Conservation (phyloP, 345 rosid species). For the Draba incana region DNA sequence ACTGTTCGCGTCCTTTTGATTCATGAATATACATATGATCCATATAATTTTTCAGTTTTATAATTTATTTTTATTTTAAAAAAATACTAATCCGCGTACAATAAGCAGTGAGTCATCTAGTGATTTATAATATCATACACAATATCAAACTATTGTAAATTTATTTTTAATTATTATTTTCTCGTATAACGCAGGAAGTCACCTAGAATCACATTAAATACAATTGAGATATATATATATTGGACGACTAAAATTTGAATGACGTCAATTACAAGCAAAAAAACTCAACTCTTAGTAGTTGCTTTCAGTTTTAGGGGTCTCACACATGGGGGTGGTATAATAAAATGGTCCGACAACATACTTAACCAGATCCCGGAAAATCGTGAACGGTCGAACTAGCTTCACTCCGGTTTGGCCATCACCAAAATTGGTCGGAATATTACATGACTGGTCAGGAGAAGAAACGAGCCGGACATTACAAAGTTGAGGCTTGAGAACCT, state of each 20-base stretch:
- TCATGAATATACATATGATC: too few relatives aligned
- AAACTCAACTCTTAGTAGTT: conserved; percentile 35
- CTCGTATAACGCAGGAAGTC: too few relatives aligned
- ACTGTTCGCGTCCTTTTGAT: too few relatives aligned
- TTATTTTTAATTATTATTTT: too few relatives aligned
- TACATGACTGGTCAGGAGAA: conserved; percentile 62
- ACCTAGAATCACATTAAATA: background rate
- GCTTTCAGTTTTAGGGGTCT: conserved; percentile 46
- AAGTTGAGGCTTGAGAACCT: conserved; percentile 44
- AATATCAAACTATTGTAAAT: too few relatives aligned
- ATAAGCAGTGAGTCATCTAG: too few relatives aligned
- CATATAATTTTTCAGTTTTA: too few relatives aligned
- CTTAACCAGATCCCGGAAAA: conserved; percentile 53
- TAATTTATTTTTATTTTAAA: too few relatives aligned
- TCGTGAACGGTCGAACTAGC: conserved; percentile 48
- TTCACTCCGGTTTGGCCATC: conserved; percentile 63
- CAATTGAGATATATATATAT: conserved; percentile 4
- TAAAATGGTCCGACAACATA: conserved; percentile 57
- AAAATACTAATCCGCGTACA: too few relatives aligned
- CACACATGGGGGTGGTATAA: conserved; percentile 73
- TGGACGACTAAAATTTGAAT: background rate
- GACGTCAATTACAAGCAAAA: conserved; percentile 27
- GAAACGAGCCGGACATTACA: conserved; percentile 73
- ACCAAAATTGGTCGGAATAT: conserved; percentile 65
- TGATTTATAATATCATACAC: too few relatives aligned